Percentiles rank a stretch among this genome's conserved stretches.
Conservation (phyloP, 1,139 yeast genomes). For the Yamadazyma triangularis region DNA sequence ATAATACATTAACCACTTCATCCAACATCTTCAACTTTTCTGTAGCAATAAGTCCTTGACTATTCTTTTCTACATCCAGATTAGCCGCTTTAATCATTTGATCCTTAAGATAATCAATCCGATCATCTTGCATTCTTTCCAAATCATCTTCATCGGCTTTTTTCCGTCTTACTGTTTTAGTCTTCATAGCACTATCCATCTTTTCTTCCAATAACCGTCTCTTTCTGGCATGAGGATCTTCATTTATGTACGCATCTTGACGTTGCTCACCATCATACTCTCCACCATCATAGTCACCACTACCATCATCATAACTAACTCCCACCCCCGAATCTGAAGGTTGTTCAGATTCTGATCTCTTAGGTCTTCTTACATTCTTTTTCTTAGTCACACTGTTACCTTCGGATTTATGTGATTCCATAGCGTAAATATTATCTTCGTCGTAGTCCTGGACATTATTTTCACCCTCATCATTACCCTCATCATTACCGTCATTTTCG, state of each 20-base stretch:
- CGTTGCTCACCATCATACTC: too few relatives aligned
- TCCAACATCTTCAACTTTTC: slow-evolving; percentile 80
- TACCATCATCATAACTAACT: neutral
- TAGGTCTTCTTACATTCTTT: slow-evolving; percentile 34
- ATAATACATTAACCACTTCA: slow-evolving; percentile 69
- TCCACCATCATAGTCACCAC: slow-evolving; percentile 11
- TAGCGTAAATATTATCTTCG: slow-evolving; percentile 28
- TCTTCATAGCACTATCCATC: slow-evolving; percentile 72
- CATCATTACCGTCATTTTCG: slow-evolving; percentile 6
- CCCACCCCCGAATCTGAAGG: slow-evolving; percentile 2
- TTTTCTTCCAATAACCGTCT: slow-evolving; percentile 78
- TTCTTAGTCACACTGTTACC: slow-evolving; percentile 27
- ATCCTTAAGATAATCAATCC: slow-evolving; percentile 74
- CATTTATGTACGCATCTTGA: slow-evolving; percentile 21
- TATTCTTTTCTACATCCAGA: slow-evolving; percentile 80
- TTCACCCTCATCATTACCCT: too few relatives aligned
- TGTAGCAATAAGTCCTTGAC: slow-evolving; percentile 74
- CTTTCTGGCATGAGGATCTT: slow-evolving; percentile 49
- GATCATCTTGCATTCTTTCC: slow-evolving; percentile 93
- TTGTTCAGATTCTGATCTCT: slow-evolving; percentile 6
- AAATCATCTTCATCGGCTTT: slow-evolving; percentile 85
- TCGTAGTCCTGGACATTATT: too few relatives aligned
- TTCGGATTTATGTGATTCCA: slow-evolving; percentile 26
- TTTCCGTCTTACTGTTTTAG: slow-evolving; percentile 53
- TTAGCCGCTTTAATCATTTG: slow-evolving; percentile 94